Conservation (phyloP, 306 rosid genomes). For the Lathyrus tuberosus region DNA sequence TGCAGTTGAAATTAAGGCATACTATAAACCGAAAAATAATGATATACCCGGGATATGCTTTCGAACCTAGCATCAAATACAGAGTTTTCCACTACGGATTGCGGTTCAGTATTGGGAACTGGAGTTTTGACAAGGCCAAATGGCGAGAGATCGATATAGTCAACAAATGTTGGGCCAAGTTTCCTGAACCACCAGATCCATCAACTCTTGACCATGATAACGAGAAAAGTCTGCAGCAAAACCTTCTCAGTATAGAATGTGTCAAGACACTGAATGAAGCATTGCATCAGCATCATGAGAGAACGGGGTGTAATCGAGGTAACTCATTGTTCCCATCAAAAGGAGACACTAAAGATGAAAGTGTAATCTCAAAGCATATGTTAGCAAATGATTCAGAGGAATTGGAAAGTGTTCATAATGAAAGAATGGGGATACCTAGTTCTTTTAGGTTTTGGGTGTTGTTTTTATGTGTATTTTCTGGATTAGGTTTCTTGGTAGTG, state of each 20-base stretch:
- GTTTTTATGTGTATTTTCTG: constrained; percentile 71
- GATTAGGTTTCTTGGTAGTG: constrained; percentile 63
- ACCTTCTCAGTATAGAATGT: constrained; percentile 89
- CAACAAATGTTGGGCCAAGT: constrained; percentile 78
- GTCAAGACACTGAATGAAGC: constrained; percentile 75
- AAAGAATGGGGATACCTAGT: constrained; percentile 54
- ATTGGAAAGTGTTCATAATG: constrained; percentile 38
- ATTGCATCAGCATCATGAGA: constrained; percentile 64
- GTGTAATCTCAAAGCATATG: constrained; percentile 44
- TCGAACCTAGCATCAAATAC: constrained; percentile 68
- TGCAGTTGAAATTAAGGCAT: constrained; percentile 85
- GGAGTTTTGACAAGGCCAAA: constrained; percentile 89
- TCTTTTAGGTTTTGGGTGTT: constrained; percentile 77
- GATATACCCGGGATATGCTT: constrained; percentile 85
- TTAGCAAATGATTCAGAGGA: constrained; percentile 43
- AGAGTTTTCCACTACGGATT: constrained; percentile 93
- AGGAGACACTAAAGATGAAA: constrained; percentile 36
- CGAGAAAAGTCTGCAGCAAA: constrained; percentile 45
- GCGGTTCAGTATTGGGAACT: constrained; percentile 76
- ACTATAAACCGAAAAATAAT: constrained; percentile 59
- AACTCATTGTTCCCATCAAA: constrained; percentile 44
- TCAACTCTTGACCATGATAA: constrained; percentile 54
- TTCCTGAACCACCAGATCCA: constrained; percentile 79
- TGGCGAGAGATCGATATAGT: constrained; percentile 75
- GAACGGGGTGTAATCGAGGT: constrained; percentile 56